A percentile compares a stretch with the other conserved stretches of the same genome.
These are phyloP conservation scores for Coemansia sp. DNA, from an alignment of 192 early-diverging fungal genomes.

Conservation along the genomic window DNA sequence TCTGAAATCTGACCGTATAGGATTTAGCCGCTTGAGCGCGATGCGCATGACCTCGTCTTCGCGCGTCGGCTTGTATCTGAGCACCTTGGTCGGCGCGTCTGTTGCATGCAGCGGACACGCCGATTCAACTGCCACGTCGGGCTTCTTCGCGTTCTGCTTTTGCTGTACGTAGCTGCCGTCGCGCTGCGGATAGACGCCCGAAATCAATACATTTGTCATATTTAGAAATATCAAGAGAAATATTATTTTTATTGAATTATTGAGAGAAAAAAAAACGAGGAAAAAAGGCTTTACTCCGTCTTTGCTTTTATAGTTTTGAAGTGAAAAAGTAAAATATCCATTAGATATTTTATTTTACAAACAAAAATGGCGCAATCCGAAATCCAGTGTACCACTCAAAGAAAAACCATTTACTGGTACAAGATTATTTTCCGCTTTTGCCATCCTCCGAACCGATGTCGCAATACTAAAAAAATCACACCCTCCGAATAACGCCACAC, in stretches of 20 bases:
- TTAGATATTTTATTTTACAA: no score
- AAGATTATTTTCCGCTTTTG: no score
- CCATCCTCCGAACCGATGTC: no score
- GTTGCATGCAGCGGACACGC: conserved; percentile 9
- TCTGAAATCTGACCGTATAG: conserved; percentile 23
- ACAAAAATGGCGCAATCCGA: not conserved
- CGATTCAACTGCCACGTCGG: not conserved
- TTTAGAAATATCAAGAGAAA: not conserved
- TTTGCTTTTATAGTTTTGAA: not conserved
- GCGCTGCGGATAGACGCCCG: not conserved
- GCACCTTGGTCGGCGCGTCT: not conserved
- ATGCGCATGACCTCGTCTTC: conserved; percentile 43
- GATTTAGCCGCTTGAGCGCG: conserved; percentile 19
- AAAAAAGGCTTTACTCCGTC: no score
- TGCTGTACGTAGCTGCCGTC: not conserved
- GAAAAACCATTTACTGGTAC: no score
- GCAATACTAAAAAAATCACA: no score
- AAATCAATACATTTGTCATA: conserved; percentile 19
- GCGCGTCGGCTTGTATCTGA: conserved; percentile 17
- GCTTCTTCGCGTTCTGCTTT: not conserved
- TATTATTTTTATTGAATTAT: not conserved
- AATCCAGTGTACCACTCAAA: no score
- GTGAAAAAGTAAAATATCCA: no score
- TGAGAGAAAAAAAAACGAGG: not conserved
- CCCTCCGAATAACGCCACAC: no score